Conservation (phyloP, 1,139 yeast species). For the Casaregolazyma suthepensis region DNA sequence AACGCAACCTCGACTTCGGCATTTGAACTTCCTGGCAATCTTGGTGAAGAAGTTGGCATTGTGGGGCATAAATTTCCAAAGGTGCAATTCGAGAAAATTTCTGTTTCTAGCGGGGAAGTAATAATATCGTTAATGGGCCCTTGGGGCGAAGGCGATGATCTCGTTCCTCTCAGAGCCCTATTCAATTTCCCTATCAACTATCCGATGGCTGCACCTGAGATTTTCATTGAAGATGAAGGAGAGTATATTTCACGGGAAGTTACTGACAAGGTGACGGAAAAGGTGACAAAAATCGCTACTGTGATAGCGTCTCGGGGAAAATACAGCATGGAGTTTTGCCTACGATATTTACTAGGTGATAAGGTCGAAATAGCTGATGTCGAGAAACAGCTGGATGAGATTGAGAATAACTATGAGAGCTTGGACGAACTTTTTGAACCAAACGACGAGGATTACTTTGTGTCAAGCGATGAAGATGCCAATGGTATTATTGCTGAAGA, state of each 20-base stretch:
- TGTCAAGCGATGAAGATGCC: constrained; percentile 13
- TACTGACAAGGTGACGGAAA: constrained; percentile 44
- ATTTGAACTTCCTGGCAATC: constrained; percentile 51
- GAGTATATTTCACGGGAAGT: constrained; percentile 51
- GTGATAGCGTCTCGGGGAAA: constrained; percentile 51
- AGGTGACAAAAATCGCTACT: constrained; percentile 50
- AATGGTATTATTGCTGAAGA: constrained; percentile 5
- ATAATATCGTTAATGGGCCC: constrained; percentile 78
- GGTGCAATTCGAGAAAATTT: constrained; percentile 75
- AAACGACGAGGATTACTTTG: constrained; percentile 6
- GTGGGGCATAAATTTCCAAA: constrained; percentile 91
- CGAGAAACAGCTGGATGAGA: constrained; percentile 31
- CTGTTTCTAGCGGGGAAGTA: constrained; percentile 78
- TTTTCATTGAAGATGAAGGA: constrained; percentile 64
- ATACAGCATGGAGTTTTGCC: constrained; percentile 75
- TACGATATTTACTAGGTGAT: constrained; percentile 79
- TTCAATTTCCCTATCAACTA: constrained; percentile 65
- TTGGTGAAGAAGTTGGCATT: constrained; percentile 86
- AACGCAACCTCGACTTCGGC: constrained; percentile 25
- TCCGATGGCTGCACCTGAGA: constrained; percentile 58
- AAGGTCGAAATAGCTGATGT: constrained; percentile 41
- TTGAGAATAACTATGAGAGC: constrained; percentile 6
- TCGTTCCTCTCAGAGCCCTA: constrained; percentile 64
- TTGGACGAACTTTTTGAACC: constrained; percentile 10
- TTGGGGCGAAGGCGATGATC: constrained; percentile 48